Base-by-base conservation (phyloP, 495 filamentous ascomycete genomes). In the Schizothecium vesticola region DNA sequence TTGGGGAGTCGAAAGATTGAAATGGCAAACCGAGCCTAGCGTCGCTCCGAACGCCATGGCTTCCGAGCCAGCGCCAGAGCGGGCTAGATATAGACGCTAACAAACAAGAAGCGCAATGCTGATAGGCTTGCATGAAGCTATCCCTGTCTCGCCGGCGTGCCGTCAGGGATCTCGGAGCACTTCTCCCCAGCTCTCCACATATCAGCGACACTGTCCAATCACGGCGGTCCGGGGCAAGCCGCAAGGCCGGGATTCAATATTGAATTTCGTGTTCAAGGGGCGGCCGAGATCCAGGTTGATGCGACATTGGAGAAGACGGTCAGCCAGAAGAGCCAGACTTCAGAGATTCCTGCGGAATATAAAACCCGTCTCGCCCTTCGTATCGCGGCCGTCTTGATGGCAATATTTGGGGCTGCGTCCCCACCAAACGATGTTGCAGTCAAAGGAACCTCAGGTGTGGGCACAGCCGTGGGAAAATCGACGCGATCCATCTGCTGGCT, bases 11-110 rank as follows among this genome's bases (percentile, higher is more conserved):
- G 33, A 61, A 51, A 64, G 69, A 67, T 55, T 31, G 61, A 29
- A 67, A 51, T 24, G 56, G 58, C 43, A 61, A 68, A 71, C 68
- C 55, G 56, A 64, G 61, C 56, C 69, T 64, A 71, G 69, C 56
- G 68, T 43, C 33, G 65, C 56, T 19, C 26, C 5, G 71, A 58
- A 67, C 58, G 65, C 67, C 67, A 71, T 74, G 66, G 72, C 36
- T 71, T 63, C 72, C 74, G 65, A 72, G 68, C 43, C 12, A 51
- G 43, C 43, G 70, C 28, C 62, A 67, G 58, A 36, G 61, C 65
- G 36, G 43, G 26, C 65, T 29, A 59, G 13, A 19, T 66, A 24
- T 16, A 57, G n/a, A 59, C 19, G 26, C 29, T 56, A 59, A 69
- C 60, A 59, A 69, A 59, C 61, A 64, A 56, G 43, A 59, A 59